Evolutionary conservation across 1,139 yeast species (phyloP).

Genomic region (Geotrichum restrictum): DNA sequence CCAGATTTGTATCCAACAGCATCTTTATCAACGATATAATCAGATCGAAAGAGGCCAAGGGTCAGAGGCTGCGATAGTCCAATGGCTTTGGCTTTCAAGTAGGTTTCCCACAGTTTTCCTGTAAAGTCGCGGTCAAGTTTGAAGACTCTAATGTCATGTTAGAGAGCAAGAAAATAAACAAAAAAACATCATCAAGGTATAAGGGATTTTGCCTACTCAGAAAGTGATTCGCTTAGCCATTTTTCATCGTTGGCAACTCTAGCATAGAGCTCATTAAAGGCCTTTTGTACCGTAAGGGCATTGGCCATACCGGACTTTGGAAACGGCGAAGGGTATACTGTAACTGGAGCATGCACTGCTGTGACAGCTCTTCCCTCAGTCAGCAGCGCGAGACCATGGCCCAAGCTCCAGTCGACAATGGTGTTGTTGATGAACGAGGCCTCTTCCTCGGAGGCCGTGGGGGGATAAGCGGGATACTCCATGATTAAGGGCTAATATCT

Average conservation of each 20-base stretch:
- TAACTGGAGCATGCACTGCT: constrained; percentile 76
- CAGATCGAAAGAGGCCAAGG: constrained; percentile 85
- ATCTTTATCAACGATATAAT: constrained; percentile 58
- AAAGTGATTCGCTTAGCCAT: constrained; percentile 61
- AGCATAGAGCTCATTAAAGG: constrained; percentile 71
- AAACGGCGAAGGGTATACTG: constrained; percentile 86
- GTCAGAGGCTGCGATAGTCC: constrained; percentile 67
- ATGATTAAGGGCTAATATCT: constrained; percentile 5
- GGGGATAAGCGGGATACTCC: constrained; percentile 21
- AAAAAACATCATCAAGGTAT: neutral
- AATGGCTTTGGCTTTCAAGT: constrained; percentile 26
- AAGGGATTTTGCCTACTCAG: constrained; percentile 45
- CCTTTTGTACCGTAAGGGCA: constrained; percentile 64
- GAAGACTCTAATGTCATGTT: constrained; percentile 13
- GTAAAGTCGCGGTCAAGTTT: constrained; percentile 72
- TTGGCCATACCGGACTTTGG: constrained; percentile 61
- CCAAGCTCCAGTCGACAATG: constrained; percentile 69
- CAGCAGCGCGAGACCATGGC: constrained; percentile 75
- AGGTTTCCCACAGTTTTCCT: constrained; percentile 58
- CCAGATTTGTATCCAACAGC: constrained; percentile 22
- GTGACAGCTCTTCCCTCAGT: constrained; percentile 43
- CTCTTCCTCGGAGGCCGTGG: constrained; percentile 13
- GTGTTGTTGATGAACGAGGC: constrained; percentile 21
- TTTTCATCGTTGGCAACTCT: constrained; percentile 51
- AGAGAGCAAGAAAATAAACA: neutral